A percentile compares a stretch with the other conserved stretches of the same genome.
phyloP scores from a whole-genome alignment of 2,329 filamentous ascomycete genomes.

The Epichloe sylvatica region DNA sequence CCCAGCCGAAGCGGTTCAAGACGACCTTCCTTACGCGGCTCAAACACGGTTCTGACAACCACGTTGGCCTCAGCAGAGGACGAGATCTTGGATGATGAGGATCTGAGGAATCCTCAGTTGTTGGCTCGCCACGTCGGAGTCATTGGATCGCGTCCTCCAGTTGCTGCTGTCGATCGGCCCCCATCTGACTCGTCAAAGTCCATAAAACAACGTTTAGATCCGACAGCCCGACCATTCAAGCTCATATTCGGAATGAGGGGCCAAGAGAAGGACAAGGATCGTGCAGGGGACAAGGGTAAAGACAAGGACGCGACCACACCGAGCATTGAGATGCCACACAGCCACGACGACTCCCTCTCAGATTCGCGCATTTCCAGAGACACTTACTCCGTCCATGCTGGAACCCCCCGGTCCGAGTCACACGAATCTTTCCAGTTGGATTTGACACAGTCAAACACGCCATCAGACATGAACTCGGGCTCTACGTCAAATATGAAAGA shows the following conservation, averaged over 20 bases:
- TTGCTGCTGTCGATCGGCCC: constrained; percentile 6
- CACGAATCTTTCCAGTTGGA: constrained; percentile 45
- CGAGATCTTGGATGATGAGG: constrained; percentile 47
- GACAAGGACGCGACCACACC: constrained; percentile 23
- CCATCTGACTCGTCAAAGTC: constrained; percentile 15
- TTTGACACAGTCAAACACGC: constrained; percentile 39
- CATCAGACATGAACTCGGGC: constrained; percentile 36
- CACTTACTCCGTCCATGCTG: constrained; percentile 41
- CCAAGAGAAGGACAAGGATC: constrained; percentile 23
- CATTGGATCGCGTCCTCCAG: constrained; percentile 64
- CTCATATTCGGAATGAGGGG: constrained; percentile 41
- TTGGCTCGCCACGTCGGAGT: constrained; percentile 48
- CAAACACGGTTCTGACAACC: constrained; percentile 48
- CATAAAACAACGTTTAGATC: constrained; percentile 58
- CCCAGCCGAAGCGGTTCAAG: constrained; percentile 57
- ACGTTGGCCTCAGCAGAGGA: constrained; percentile 50
- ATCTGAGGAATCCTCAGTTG: constrained; percentile 35
- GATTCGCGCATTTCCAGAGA: constrained; percentile 44
- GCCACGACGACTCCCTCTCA: constrained; percentile 33
- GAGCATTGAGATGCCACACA: constrained; percentile 23
- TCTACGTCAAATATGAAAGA: constrained; percentile 30
- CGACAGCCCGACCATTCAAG: constrained; percentile 78
- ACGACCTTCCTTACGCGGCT: constrained; percentile 68
- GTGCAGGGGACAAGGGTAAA: constrained; percentile 25
- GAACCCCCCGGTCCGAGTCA: constrained; percentile 45